Evolutionary conservation across 108 stramenopile species (phyloP), one percentile per base, ranked within the genome.

Genomic region (Cyclotella baltica): DNA sequence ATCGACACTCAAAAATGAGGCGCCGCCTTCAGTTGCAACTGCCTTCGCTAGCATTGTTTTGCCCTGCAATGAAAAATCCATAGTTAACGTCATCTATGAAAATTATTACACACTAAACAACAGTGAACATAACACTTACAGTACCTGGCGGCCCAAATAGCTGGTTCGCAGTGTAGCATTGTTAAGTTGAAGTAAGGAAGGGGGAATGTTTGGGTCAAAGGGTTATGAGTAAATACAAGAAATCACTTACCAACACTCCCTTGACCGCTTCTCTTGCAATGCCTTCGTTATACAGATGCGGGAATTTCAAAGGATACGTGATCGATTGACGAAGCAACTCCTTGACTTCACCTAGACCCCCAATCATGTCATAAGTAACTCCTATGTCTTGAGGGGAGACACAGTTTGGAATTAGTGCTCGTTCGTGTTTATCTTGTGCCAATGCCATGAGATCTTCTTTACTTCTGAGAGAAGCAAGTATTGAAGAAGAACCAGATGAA

Each of bases 21-120:
- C 97, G 2, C 98, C 98, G 18, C 97, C 97, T 83, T 98, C 98
- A 8, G 98, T 99, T 4, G 98, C 98, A 13, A 99, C 98, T 27
- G 98, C 98, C 81, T 98, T 99, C 25, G 97, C 97, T 9, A 99
- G 88, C 94, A 97, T 94, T 3, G 96, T 93, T 73, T 94, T 95
- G 1, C 95, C 94, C 37, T 86, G 86, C 1, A 27, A 55, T 25
- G 25, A 23, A 70, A 50, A 38, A 25, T 25, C 23, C 59, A 50
- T 62, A 35, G 34, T 28, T 16, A 29, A 33, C 1, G 2, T 48
- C 18, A 2, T 2, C 18, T 1, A 6, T n/a, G 55, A 55, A 2
- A 23, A 55, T 10, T 23, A 25, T 2, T 0, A 27, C 25, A 25
- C 11, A 11, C n/a, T 2, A 48, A n/a, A 48, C 2, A 4, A 13